Base-by-base conservation (phyloP, 2,329 filamentous ascomycete genomes). In the Fusarium avenaceum region DNA sequence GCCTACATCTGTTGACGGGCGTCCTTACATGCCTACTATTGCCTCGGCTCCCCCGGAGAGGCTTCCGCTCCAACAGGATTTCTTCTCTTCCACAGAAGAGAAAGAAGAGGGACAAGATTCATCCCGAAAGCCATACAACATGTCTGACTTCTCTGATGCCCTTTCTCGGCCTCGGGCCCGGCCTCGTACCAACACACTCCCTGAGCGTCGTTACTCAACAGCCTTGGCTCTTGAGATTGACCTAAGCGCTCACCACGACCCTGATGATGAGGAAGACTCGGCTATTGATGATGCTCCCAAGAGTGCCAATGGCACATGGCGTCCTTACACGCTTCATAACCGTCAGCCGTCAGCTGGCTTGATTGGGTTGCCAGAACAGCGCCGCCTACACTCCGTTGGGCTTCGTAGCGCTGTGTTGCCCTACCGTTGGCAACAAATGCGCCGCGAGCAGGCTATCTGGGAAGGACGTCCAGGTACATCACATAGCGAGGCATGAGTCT, bases 371-470 rank as follows among this genome's bases (percentile, higher is more conserved):
- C 67, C 63, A 24, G 73, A 75, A 30, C 72, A 67, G 51, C 65
- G 67, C 7, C 62, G 71, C 2, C 61, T 74, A n/a, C 62, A 70
- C 28, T 72, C 69, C 40, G 59, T 75, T 40, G 73, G 73, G 22
- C 69, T 75, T 26, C 73, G 73, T 38, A 71, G 66, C 43, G 73
- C 73, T 22, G 63, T 75, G 10, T 35, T 75, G 40, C 73, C 73
- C 17, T 74, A 74, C 26, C 73, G 71, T n/a, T 73, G 63, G 68
- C 72, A 73, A 26, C 62, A 63, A 17, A 48, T 72, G 60, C 69
- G 63, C 14, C 59, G 57, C 5, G 69, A 73, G 14, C 63, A 69
- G 44, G 70, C 69, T 4, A 48, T 62, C 44, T 71, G 55, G 65
- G 71, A 62, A 35, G 70, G 67, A n/a, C 71, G 72, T 4, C 72